Evolutionary conservation across 768 basidiomycete genomes (phyloP).

Genomic region (Tulasnella sp.): DNA sequence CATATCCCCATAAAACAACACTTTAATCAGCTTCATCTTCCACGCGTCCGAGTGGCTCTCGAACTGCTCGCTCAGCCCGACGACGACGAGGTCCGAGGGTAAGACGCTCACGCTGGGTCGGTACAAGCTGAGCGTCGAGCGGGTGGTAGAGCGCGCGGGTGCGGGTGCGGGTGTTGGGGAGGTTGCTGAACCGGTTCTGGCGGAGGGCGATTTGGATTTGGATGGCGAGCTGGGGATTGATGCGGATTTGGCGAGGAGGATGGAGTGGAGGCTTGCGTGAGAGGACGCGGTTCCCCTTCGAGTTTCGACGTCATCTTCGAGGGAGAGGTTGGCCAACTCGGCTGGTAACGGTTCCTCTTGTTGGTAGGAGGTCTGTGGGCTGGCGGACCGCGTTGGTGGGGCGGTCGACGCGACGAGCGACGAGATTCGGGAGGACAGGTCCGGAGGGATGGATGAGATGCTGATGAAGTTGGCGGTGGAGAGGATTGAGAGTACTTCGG

Average conservation of each 20-base stretch:
- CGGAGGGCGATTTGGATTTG: not conserved
- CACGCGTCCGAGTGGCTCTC: constrained; percentile 45
- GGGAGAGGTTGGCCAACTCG: not conserved
- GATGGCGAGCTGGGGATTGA: constrained; percentile 37
- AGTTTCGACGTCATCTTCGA: not conserved
- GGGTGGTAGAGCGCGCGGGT: not conserved
- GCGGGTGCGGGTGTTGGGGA: not conserved
- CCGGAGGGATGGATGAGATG: not conserved
- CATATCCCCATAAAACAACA: constrained; percentile 28
- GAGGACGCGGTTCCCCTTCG: not conserved
- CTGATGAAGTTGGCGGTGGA: constrained; percentile 49
- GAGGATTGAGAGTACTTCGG: constrained; percentile 49
- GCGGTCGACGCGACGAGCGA: not conserved
- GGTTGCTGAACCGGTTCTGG: not conserved
- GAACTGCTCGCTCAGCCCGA: constrained; percentile 54
- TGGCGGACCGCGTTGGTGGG: not conserved
- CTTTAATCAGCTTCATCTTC: constrained; percentile 66
- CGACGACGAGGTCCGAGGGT: constrained; percentile 60
- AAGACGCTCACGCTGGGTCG: constrained; percentile 50
- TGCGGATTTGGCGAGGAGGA: not conserved
- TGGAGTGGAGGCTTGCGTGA: not conserved
- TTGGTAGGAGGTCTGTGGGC: not conserved
- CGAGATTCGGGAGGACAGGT: not conserved
- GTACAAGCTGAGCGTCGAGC: constrained; percentile 15
- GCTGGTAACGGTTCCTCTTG: not conserved